These are phyloP conservation scores for Coniochaeta sp. DNA, from an alignment of 2,329 filamentous ascomycete species.

Conservation along the genomic window DNA sequence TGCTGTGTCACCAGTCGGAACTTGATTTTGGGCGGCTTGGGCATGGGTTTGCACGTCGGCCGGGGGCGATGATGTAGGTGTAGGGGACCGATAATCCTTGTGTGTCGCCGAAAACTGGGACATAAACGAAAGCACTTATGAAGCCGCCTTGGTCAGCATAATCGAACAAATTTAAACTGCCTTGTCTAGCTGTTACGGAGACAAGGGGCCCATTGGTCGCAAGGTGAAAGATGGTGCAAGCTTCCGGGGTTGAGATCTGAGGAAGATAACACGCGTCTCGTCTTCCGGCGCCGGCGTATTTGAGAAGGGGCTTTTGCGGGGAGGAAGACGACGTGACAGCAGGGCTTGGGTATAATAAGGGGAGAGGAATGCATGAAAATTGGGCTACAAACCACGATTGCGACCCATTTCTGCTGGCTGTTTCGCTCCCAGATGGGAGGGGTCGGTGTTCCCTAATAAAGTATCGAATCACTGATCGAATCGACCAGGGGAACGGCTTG, in stretches of 20 bases:
- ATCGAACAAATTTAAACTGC: conserved; percentile 13
- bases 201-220: neutral
- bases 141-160: conserved; percentile 24
- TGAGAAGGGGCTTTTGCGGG: neutral
- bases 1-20: neutral
- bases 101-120: conserved; percentile 61
- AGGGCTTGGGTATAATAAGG: conserved; percentile 5
- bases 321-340: neutral
- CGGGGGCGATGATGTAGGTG: conserved; percentile 37
- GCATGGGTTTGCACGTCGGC: conserved; percentile 18
- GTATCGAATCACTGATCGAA: neutral
- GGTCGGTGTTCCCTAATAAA: conserved; percentile 4
- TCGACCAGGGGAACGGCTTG: neutral
- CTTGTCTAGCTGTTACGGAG: neutral
- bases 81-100: conserved; percentile 33
- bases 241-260: neutral
- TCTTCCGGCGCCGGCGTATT: neutral
- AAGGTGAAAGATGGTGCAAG: neutral
- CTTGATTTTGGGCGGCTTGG: neutral
- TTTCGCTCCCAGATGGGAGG: conserved; percentile 4
- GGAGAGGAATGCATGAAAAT: conserved; percentile 10
- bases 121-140: conserved; percentile 74
- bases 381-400: conserved; percentile 43
- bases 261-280: neutral
- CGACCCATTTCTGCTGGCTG: conserved; percentile 37